These are phyloP conservation scores for Cystofilobasidium ferigula DNA, from an alignment of 768 basidiomycete species.

Conservation along the genomic window DNA sequence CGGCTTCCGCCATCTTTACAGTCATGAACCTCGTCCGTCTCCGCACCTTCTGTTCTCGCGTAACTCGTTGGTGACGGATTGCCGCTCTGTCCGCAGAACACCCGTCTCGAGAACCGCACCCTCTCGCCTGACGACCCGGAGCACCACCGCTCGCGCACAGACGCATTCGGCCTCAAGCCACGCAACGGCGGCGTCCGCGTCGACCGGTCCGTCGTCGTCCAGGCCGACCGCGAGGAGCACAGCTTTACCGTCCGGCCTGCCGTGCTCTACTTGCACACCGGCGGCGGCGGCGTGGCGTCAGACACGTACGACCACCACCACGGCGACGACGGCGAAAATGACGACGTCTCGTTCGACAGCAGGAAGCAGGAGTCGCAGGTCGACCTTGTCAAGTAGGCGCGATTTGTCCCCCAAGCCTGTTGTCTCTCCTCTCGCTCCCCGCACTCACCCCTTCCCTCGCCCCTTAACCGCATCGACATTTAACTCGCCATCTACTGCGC, in stretches of 20 bases:
- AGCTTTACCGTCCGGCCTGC: neutral
- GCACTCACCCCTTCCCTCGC: too few relatives aligned
- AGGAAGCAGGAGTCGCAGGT: neutral
- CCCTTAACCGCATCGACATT: too few relatives aligned
- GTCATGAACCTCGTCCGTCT: neutral
- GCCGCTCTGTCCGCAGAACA: neutral
- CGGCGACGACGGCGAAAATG: neutral
- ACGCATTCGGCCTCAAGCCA: neutral
- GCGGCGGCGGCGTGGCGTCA: neutral
- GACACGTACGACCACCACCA: neutral
- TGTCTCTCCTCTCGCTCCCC: too few relatives aligned
- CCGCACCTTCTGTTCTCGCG: neutral
- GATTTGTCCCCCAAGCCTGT: too few relatives aligned
- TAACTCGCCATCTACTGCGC: too few relatives aligned
- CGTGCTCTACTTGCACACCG: neutral
- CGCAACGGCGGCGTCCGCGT: neutral
- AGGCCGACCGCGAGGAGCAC: neutral
- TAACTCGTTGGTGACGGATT: too few relatives aligned
- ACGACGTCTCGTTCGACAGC: neutral
- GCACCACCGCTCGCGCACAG: neutral
- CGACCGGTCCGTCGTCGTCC: neutral
- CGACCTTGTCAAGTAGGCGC: slow-evolving; percentile 2
- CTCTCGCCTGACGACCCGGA: neutral
- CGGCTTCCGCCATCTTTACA: neutral
- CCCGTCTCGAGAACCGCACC: neutral